Evolutionary conservation across 495 filamentous ascomycete genomes (phyloP).

Genomic region (Trichocladium antarcticum): DNA sequence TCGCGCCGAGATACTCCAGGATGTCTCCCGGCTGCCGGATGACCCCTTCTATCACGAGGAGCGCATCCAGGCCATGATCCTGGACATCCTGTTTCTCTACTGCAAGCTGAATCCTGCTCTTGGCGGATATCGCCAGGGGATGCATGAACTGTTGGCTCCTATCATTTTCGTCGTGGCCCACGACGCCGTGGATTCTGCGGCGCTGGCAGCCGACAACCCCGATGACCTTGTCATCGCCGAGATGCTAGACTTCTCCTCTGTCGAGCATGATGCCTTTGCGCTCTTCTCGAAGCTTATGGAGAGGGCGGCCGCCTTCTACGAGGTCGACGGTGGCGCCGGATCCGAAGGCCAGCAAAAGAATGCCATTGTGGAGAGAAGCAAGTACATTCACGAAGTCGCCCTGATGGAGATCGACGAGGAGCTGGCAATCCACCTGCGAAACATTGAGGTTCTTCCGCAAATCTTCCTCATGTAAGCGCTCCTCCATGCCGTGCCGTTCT

Average conservation of each 20-base stretch:
- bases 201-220: conserved; percentile 13
- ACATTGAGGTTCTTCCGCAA: conserved; percentile 86
- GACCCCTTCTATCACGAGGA: conserved; percentile 79
- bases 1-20: conserved; percentile 84
- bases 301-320: conserved; percentile 76
- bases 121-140: conserved; percentile 83
- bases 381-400: conserved; percentile 72
- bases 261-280: conserved; percentile 87
- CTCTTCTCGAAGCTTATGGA: conserved; percentile 83
- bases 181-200: conserved; percentile 52
- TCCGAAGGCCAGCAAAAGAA: conserved; percentile 31
- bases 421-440: conserved; percentile 68
- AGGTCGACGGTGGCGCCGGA: conserved; percentile 39
- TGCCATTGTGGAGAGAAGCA: conserved; percentile 75
- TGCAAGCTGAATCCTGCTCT: conserved; percentile 84
- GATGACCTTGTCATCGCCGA: conserved; percentile 45
- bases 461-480: conserved; percentile 81
- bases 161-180: conserved; percentile 78
- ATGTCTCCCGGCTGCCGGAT: conserved; percentile 89
- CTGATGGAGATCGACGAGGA: conserved; percentile 68
- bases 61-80: conserved; percentile 65
- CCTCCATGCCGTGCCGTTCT: background rate
- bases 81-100: conserved; percentile 86
- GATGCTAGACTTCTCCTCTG: conserved; percentile 55
- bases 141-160: conserved; percentile 91